Conservation (phyloP, 306 rosid species). For the Trifolium pratense region DNA sequence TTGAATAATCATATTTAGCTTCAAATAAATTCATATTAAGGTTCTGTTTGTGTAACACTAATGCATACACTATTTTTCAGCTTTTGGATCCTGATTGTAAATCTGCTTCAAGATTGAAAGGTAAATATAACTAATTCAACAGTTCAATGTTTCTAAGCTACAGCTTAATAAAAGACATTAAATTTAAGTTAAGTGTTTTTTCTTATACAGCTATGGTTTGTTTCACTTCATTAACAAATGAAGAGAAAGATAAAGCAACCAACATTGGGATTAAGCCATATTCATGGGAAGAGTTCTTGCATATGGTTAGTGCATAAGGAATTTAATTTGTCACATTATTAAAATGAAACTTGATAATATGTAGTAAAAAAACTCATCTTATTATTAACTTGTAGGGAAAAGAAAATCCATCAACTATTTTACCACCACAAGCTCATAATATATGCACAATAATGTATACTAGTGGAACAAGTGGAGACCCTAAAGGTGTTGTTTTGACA, state of each 20-base stretch:
- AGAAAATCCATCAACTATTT: slow-evolving; percentile 59
- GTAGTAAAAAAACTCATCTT: not conserved
- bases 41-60: slow-evolving; percentile 29
- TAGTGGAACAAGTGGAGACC: slow-evolving; percentile 91
- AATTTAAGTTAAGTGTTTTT: slow-evolving; percentile 33
- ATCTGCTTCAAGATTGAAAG: slow-evolving; percentile 62
- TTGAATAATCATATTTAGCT: slow-evolving; percentile 20
- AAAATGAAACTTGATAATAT: not conserved
- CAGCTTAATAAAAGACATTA: slow-evolving; percentile 20
- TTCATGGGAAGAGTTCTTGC: slow-evolving; percentile 78
- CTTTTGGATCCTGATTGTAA: slow-evolving; percentile 57
- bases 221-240: slow-evolving; percentile 73
- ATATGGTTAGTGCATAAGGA: slow-evolving; percentile 50
- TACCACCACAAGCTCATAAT: slow-evolving; percentile 55
- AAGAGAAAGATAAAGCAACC: slow-evolving; percentile 59
- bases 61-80: slow-evolving; percentile 53
- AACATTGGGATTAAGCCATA: slow-evolving; percentile 62
- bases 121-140: slow-evolving; percentile 44
- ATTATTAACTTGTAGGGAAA: slow-evolving; percentile 59
- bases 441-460: slow-evolving; percentile 85
- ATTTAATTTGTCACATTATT: slow-evolving; percentile 23
- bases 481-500: slow-evolving; percentile 83
- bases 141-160: slow-evolving; percentile 6
- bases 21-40: slow-evolving; percentile 30
- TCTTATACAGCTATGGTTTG: slow-evolving; percentile 67